Conservation (phyloP, 164 flowering plant species). For the Dillenia suffruticosa region DNA sequence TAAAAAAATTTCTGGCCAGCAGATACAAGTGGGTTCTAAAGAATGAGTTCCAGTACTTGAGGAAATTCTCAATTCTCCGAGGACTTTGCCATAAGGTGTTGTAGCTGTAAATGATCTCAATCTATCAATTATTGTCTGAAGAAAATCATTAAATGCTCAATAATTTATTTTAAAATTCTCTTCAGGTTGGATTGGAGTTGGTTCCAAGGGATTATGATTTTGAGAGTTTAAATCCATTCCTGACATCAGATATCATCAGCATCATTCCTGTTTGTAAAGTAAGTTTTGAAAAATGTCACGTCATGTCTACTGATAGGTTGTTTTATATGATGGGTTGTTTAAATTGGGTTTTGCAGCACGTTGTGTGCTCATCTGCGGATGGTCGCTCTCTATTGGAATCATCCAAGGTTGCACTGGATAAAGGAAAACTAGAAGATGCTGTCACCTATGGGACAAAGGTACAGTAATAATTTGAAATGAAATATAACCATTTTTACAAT, state of each 20-base stretch:
- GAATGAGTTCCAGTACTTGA: conserved; percentile 64
- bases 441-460: conserved; percentile 84
- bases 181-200: conserved; percentile 85
- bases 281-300: conserved; percentile 11
- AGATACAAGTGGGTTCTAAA: conserved; percentile 68
- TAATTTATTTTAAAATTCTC: not conserved
- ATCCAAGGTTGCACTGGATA: conserved; percentile 82
- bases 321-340: conserved; percentile 1
- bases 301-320: not conserved
- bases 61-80: conserved; percentile 74
- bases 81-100: conserved; percentile 90
- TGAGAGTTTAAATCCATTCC: conserved; percentile 56
- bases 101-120: no score
- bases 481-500: not conserved
- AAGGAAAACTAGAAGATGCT: conserved; percentile 92
- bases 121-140: no score
- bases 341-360: conserved; percentile 51
- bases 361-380: conserved; percentile 80
- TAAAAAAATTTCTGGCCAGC: conserved; percentile 41
- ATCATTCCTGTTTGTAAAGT: conserved; percentile 83
- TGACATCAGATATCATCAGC: conserved; percentile 63
- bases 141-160: no score
- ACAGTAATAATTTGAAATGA: conserved; percentile 6
- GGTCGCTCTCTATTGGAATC: conserved; percentile 80
- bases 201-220: conserved; percentile 77